A percentile compares a stretch with the other conserved stretches of the same genome.
These are phyloP conservation scores for Umbelopsis sp. DNA, from an alignment of 371 early-diverging fungal genomes.

Conservation along the genomic window DNA sequence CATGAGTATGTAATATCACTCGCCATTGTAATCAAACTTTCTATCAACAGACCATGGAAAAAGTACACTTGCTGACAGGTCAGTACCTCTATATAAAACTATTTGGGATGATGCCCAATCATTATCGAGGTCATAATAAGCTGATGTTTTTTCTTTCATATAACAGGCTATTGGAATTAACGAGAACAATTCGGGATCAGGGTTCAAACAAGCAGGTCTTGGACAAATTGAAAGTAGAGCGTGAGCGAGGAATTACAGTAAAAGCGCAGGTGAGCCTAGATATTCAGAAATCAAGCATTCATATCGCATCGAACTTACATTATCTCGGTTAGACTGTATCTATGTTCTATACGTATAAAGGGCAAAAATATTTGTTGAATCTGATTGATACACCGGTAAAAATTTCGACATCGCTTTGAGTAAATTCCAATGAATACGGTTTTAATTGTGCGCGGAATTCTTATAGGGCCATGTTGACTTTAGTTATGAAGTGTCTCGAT, in stretches of 20 bases:
- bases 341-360: constrained; percentile 81
- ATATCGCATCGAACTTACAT: background rate
- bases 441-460: background rate
- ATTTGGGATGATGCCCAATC: too few relatives aligned
- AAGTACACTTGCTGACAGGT: constrained; percentile 92
- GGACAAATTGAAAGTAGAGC: constrained; percentile 94
- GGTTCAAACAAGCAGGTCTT: constrained; percentile 87
- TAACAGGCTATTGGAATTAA: constrained; percentile 72
- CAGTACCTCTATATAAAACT: background rate
- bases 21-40: background rate
- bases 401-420: background rate
- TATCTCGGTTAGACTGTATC: constrained; percentile 71
- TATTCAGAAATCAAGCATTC: too few relatives aligned
- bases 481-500: constrained; percentile 91
- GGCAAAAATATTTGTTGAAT: constrained; percentile 80
- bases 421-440: background rate
- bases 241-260: constrained; percentile 96
- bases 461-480: constrained; percentile 81
- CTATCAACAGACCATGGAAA: constrained; percentile 82
- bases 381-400: constrained; percentile 87
- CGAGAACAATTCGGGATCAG: constrained; percentile 74
- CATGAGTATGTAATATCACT: background rate
- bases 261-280: constrained; percentile 82
- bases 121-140: too few relatives aligned
- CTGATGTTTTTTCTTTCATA: background rate